Percentiles rank a stretch among this genome's conserved stretches.
These are phyloP conservation scores for Leavenworthia alabamica DNA, from an alignment of 345 rosid genomes.

Conservation along the genomic window DNA sequence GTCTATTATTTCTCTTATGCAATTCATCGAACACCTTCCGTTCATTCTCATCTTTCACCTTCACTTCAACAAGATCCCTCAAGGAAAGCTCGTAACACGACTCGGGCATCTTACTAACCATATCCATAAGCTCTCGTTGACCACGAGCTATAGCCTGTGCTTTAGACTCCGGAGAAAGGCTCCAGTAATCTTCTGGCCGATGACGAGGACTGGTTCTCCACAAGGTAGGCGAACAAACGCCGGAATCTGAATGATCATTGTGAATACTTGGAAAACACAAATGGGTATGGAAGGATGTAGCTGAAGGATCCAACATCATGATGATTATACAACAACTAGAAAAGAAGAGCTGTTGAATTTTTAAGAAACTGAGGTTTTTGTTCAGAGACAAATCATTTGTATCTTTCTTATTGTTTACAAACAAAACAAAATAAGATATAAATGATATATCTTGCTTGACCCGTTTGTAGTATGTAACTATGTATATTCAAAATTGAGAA, in stretches of 20 bases:
- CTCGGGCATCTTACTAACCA: constrained; percentile 86
- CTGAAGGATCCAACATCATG: constrained; percentile 38
- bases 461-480: background rate
- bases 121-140: constrained; percentile 85
- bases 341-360: background rate
- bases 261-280: constrained; percentile 27
- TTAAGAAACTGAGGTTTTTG: background rate
- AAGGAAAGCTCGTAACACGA: constrained; percentile 79
- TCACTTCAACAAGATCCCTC: constrained; percentile 66
- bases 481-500: no score
- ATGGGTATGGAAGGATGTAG: constrained; percentile 14
- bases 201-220: constrained; percentile 53
- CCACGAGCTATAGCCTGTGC: constrained; percentile 78
- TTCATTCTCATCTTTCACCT: constrained; percentile 26
- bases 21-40: constrained; percentile 18
- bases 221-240: constrained; percentile 55
- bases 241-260: constrained; percentile 42
- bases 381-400: background rate
- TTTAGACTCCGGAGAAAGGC: constrained; percentile 62
- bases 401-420: background rate
- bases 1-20: constrained; percentile 1
- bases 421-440: no score
- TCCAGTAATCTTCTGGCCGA: constrained; percentile 38
- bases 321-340: background rate
- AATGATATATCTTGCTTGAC: constrained; percentile 14